Evolutionary conservation across 2,329 filamentous ascomycete species (phyloP), one percentile per base, ranked within the genome.

Genomic region (Emmonsia crescens): DNA sequence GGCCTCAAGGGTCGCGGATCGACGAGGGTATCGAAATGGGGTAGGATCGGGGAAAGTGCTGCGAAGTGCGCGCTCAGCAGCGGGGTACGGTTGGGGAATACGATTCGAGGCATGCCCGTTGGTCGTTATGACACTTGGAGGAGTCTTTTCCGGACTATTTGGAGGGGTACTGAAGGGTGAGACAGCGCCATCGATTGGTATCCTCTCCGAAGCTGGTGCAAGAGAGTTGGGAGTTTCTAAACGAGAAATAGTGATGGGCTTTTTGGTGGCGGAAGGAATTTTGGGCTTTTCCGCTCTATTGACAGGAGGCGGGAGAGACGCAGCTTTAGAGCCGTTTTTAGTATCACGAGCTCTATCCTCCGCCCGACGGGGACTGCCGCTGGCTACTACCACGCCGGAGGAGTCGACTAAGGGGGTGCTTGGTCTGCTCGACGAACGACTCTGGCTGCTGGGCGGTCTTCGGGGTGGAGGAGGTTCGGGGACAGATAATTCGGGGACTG

Each of bases 121-220:
- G 5, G 33, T 38, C 29, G 44, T 27, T 31, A 52, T 27, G n/a
- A 49, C 38, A 9, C 59, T n/a, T 6, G 59, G 36, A 16, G 62
- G 48, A 8, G 78, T 72, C 60, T 82, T 87, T 61, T 83, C 85
- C 4, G 84, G 83, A 70, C 88, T 93, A 67, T 85, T 86, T 0
- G 92, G 91, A 21, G 91, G 91, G 42, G 91, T 96, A 69, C 81
- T 91, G 71, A 96, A 96, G 0, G 93, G 92, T 0, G 93, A 96
- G 0, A 85, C 70, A 58, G 77, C 75, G 38, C 78, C 78, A 49
- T 82, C 79, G 2, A 72, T 69, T 5, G 70, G 65, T 1, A 64
- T 63, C 9, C 61, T 65, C 24, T 70, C 70, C 5, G 68, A 63
- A 8, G 60, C 66, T 24, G 71, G 73, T 33, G 71, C 63, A 31